phyloP scores from a whole-genome alignment of 2,329 filamentous ascomycete genomes.

The Aspergillus felis region DNA sequence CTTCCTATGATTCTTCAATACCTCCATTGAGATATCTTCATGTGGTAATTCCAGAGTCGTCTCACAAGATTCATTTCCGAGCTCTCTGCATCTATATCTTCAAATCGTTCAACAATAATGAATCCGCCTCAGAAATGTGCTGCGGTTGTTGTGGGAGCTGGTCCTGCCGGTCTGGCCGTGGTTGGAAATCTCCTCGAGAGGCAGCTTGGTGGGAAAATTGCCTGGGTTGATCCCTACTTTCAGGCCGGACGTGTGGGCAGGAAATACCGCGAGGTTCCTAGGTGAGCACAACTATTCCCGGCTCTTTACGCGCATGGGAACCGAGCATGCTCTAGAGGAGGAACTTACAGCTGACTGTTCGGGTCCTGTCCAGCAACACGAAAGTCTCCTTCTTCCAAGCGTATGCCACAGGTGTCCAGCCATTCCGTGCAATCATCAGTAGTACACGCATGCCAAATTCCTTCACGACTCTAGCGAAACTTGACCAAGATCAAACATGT shows the following conservation, averaged over 20 bases:
- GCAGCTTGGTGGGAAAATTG: constrained; percentile 45
- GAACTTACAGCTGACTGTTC: constrained; percentile 12
- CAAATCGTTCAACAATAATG: constrained; percentile 15
- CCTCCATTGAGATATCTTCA: background rate
- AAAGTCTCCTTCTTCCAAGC: constrained; percentile 58
- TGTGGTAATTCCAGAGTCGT: background rate
- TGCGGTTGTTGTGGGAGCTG: constrained; percentile 57
- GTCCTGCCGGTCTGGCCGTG: constrained; percentile 57
- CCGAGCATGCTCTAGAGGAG: constrained; percentile 1
- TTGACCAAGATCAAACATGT: constrained; percentile 57
- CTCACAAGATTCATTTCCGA: background rate
- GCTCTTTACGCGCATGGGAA: background rate
- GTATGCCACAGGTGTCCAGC: constrained; percentile 51
- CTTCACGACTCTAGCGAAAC: constrained; percentile 49
- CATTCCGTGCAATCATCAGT: constrained; percentile 52
- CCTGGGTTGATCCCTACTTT: constrained; percentile 59
- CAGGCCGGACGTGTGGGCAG: constrained; percentile 50
- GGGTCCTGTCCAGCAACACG: constrained; percentile 49
- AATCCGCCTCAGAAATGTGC: constrained; percentile 38
- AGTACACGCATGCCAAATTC: constrained; percentile 50
- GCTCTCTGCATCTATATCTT: background rate
- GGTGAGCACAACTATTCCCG: constrained; percentile 27
- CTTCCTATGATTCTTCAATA: background rate
- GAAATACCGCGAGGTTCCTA: constrained; percentile 59
- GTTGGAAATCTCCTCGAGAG: constrained; percentile 60